These are phyloP conservation scores for Penicillium sp. DNA, from an alignment of 2,329 filamentous ascomycete genomes.

Conservation along the genomic window DNA sequence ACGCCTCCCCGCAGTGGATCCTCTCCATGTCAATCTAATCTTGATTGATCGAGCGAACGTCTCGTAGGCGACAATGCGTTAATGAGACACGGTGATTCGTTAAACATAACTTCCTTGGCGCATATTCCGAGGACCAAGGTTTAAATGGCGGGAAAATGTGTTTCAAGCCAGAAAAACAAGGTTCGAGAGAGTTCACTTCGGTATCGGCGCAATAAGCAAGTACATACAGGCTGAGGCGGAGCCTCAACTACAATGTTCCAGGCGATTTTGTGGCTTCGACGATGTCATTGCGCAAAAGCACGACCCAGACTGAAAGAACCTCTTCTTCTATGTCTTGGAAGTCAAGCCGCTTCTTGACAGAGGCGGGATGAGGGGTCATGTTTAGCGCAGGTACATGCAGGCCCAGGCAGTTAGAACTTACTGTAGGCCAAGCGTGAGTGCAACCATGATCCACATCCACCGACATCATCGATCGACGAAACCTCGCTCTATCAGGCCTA, in stretches of 20 bases:
- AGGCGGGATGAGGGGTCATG: background rate
- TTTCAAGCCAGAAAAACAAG: background rate
- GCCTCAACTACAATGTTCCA: background rate
- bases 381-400: background rate
- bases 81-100: background rate
- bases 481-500: conserved; percentile 6
- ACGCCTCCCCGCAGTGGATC: background rate
- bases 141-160: background rate
- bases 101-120: background rate
- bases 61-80: background rate
- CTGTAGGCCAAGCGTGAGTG: background rate
- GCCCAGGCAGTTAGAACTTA: no score
- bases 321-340: background rate
- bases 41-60: background rate
- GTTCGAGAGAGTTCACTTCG: background rate
- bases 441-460: conserved; percentile 14
- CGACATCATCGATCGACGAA: conserved; percentile 21
- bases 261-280: background rate
- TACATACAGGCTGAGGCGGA: background rate
- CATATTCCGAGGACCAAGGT: no score
- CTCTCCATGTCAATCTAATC: conserved; percentile 1
- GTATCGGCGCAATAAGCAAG: no score
- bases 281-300: background rate
- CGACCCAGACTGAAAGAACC: background rate
- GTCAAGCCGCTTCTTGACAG: no score